A percentile compares a stretch with the other conserved stretches of the same genome.
phyloP scores from a whole-genome alignment of 306 rosid genomes.

The Carpinus viminea region DNA sequence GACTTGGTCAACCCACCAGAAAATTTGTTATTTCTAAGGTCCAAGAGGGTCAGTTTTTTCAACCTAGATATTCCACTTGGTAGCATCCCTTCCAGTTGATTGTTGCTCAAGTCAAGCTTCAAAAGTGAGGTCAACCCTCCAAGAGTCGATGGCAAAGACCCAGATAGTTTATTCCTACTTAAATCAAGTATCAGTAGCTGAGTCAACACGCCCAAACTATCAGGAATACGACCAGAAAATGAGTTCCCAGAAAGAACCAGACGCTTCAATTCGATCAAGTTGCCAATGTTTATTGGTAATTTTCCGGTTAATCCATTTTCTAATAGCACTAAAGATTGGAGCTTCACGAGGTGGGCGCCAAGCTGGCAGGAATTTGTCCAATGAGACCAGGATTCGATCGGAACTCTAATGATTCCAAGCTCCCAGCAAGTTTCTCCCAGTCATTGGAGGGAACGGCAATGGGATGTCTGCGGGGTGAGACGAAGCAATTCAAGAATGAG shows the following conservation, averaged over 20 bases:
- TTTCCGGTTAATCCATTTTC: conserved; percentile 68
- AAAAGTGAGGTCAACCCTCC: conserved; percentile 61
- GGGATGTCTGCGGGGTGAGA: conserved; percentile 42
- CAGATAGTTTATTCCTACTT: conserved; percentile 71
- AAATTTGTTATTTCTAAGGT: conserved; percentile 70
- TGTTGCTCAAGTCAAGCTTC: conserved; percentile 84
- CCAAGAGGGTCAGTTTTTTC: conserved; percentile 72
- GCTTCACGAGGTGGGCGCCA: conserved; percentile 55
- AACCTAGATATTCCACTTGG: conserved; percentile 43
- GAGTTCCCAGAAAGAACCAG: conserved; percentile 66
- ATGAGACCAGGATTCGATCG: conserved; percentile 68
- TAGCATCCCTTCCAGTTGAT: conserved; percentile 55
- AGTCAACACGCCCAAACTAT: conserved; percentile 42
- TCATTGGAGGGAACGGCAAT: conserved; percentile 49
- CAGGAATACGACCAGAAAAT: conserved; percentile 58
- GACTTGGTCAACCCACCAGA: conserved; percentile 64
- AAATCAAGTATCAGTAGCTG: conserved; percentile 72
- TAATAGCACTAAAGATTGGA: conserved; percentile 63
- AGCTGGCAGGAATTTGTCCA: conserved; percentile 56
- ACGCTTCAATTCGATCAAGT: conserved; percentile 53
- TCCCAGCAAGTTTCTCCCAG: conserved; percentile 68
- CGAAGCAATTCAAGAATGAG: conserved; percentile 75
- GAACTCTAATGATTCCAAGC: conserved; percentile 74
- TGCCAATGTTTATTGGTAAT: conserved; percentile 58
- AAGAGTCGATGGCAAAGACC: conserved; percentile 54